These are phyloP conservation scores for Nicotiana rustica DNA, from an alignment of 305 asterid genomes.

Conservation along the genomic window DNA sequence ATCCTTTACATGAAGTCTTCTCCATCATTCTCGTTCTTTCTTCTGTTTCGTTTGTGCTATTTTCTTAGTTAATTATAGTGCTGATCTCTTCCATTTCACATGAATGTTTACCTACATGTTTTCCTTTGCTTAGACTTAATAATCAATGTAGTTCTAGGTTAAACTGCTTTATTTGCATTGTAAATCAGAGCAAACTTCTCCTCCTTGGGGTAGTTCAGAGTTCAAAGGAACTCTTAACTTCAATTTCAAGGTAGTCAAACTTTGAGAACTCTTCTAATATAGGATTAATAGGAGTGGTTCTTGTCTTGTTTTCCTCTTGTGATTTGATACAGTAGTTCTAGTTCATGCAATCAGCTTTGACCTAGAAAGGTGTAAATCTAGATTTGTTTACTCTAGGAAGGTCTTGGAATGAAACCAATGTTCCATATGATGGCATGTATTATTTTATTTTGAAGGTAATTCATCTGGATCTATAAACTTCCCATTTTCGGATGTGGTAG, in stretches of 20 bases:
- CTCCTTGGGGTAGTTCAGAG: conserved; percentile 30
- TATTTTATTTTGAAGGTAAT: background rate
- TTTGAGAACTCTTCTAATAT: conserved; percentile 16
- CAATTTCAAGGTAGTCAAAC: background rate
- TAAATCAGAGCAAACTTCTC: background rate
- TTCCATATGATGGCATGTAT: background rate
- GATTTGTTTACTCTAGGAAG: conserved; percentile 5
- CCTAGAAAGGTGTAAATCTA: background rate
- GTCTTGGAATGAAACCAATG: background rate
- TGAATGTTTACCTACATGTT: background rate
- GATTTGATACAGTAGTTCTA: background rate
- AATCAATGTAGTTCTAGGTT: conserved; percentile 4
- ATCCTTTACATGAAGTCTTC: background rate
- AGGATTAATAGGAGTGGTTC: conserved; percentile 28
- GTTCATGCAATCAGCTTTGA: background rate
- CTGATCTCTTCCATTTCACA: conserved; percentile 16
- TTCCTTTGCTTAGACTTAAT: background rate
- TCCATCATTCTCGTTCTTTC: background rate
- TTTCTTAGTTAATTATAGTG: background rate
- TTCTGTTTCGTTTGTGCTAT: background rate
- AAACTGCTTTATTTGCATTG: background rate
- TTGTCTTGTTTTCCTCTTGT: background rate
- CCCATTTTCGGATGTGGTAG: background rate
- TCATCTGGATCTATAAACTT: background rate
- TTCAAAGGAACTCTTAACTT: conserved; percentile 20